A percentile compares a stretch with the other conserved stretches of the same genome.
Conservation (phyloP, 192 early-diverging fungal genomes). For the Chytriomyces confervae region DNA sequence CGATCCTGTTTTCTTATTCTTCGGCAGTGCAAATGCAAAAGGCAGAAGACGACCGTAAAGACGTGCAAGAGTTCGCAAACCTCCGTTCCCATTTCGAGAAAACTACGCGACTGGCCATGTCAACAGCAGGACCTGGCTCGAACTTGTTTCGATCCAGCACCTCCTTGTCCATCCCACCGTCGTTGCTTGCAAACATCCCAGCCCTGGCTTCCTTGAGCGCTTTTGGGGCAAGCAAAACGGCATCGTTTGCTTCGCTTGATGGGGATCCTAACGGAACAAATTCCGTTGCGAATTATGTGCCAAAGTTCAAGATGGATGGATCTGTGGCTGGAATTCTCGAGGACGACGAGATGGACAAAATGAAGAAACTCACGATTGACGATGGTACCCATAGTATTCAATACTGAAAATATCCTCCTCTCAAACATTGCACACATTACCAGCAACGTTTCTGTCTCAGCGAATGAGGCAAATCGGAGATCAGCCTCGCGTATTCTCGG, state of each 20-base stretch:
- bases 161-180: constrained; percentile 36
- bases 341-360: constrained; percentile 23
- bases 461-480: constrained; percentile 67
- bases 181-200: constrained; percentile 46
- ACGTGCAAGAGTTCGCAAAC: constrained; percentile 81
- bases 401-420: not conserved
- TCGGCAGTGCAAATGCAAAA: constrained; percentile 79
- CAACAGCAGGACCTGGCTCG: not conserved
- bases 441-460: constrained; percentile 63
- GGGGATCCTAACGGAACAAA: constrained; percentile 1
- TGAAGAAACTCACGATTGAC: constrained; percentile 31
- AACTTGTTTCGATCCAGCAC: constrained; percentile 31
- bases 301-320: constrained; percentile 16
- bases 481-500: constrained; percentile 54
- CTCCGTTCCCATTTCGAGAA: constrained; percentile 85
- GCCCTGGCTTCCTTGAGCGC: constrained; percentile 36
- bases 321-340: constrained; percentile 2
- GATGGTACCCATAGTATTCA: constrained; percentile 37
- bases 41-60: constrained; percentile 68
- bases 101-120: constrained; percentile 9
- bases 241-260: not conserved
- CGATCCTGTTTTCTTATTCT: not conserved
- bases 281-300: constrained; percentile 7
- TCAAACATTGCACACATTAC: not conserved
- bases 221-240: constrained; percentile 3